Evolutionary conservation across 805 yeast genomes (phyloP), one percentile per base, ranked within the genome.

Genomic region (Teunomyces atbi): DNA sequence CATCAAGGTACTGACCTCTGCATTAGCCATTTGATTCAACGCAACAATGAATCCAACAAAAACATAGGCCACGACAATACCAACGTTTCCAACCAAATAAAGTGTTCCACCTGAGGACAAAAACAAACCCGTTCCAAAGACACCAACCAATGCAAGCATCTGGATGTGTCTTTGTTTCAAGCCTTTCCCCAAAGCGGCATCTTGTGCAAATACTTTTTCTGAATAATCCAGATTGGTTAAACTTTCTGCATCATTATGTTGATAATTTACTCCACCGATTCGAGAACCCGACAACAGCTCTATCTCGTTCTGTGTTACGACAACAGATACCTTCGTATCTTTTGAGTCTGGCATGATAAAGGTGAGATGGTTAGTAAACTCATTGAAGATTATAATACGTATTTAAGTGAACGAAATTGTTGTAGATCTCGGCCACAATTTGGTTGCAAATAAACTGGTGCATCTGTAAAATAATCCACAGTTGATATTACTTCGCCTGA

Each of bases 31-130:
- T 44, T 74, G 71, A 47, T 67, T 69, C 33, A 69, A 47, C 39
- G 76, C 76, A 15, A 62, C 65, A 15, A 59, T 67, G 7, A 56
- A 50, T 16, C 82, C 84, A 48, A 80, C 71, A 45, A 80, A 60
- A 4, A 68, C 51, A 51, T 74, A 81, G 42, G 78, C 73, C 37
- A 81, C 64, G 35, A 81, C 61, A 55, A 80, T 60, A 2, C 82
- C 72, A 4, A 76, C 79, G n/a, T 56, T 56, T 3, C 63, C 63
- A 16, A 45, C 49, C 28, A 52, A 62, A 20, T 70, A 67, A 43
- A 81, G 64, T 6, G 81, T 69, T 36, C 70, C 71, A 18, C 83
- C 83, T 1, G 79, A 67, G 29, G 82, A 78, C 27, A 82, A 67
- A 58, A 79, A 82, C 28, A 82, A 64, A 53, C 86, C 86, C 27